A percentile compares a stretch with the other conserved stretches of the same genome.
These are phyloP conservation scores for Saccharomycopsis schoenii DNA, from an alignment of 805 yeast species.

Conservation along the genomic window DNA sequence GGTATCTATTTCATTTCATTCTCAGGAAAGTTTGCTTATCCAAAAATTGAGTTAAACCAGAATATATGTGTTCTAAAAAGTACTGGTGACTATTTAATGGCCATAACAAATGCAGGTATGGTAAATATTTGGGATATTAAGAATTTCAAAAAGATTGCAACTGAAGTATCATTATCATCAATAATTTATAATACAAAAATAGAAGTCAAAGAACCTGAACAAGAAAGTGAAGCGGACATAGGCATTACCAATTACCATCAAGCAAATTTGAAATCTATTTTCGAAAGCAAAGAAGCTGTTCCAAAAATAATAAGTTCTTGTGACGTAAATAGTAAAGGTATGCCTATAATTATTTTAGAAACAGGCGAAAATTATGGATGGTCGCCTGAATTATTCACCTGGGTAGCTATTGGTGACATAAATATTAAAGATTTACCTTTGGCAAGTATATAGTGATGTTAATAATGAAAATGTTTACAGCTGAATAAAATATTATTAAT, in stretches of 20 bases:
- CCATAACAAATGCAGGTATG: constrained; percentile 42
- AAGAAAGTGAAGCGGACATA: neutral
- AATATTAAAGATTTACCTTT: neutral
- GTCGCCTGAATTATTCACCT: constrained; percentile 10
- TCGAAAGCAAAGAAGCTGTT: neutral
- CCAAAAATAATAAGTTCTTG: neutral
- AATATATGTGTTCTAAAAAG: constrained; percentile 37
- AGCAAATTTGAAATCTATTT: neutral
- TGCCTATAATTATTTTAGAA: constrained; percentile 2
- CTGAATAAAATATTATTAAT: too few relatives aligned
- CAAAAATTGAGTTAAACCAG: constrained; percentile 36
- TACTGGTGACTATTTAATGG: constrained; percentile 36
- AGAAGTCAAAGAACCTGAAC: neutral
- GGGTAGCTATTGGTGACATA: constrained; percentile 5
- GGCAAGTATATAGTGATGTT: neutral
- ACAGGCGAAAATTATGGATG: constrained; percentile 7
- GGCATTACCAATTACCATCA: neutral
- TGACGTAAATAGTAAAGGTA: constrained; percentile 11
- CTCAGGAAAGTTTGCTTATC: constrained; percentile 28
- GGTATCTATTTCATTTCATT: constrained; percentile 26
- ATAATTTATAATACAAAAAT: constrained; percentile 30
- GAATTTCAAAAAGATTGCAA: constrained; percentile 27
- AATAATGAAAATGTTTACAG: too few relatives aligned
- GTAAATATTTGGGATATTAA: constrained; percentile 42
- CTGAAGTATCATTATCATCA: constrained; percentile 43